Evolutionary conservation across 2,329 filamentous ascomycete genomes (phyloP), one percentile per base, ranked within the genome.

Genomic region (Dactylellina cionopaga): DNA sequence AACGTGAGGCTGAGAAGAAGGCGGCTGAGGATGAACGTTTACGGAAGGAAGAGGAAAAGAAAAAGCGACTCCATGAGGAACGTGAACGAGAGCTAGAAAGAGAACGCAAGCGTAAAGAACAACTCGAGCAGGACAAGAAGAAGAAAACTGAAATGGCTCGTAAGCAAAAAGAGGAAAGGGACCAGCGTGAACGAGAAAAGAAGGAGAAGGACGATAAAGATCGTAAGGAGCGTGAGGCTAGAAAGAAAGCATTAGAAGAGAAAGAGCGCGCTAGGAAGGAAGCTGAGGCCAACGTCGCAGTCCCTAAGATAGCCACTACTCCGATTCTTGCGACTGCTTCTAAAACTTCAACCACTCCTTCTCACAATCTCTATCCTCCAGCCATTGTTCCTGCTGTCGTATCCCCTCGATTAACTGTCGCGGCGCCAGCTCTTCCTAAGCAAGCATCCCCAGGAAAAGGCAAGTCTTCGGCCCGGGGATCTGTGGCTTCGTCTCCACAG

Each of bases 1-100:
- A 96, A 82, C 92, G 90, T 77, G 95, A 99, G 78, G 90, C 91
- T 2, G 92, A 96, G 80, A 92, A 89, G 80, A 96, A 91, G 80
- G 90, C 91, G 25, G 92, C 92, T 75, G 95, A 98, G 78, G 94
- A 97, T 77, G 93, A 96, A 77, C 89, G 89, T 55, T 83, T 89
- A 66, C 87, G 89, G 63, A 96, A 92, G 80, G 94, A 98, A 79
- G 89, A 90, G 2, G 94, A 98, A 77, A 91, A 90, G 78, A 87
- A 89, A 79, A 89, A 89, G 74, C 88, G 91, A 51, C 83, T 90
- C 62, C 89, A 92, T 78, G 92, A 97, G 78, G 92, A 96, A 79
- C 88, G 91, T 75, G 92, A 96, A 77, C 88, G 89, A 75, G 91
- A 96, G 78, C 90, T 90, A 25, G 93, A 97, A 79, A 85, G 87